Evolutionary conservation across 2,329 filamentous ascomycete species (phyloP).

Genomic region (Alternaria sp.): DNA sequence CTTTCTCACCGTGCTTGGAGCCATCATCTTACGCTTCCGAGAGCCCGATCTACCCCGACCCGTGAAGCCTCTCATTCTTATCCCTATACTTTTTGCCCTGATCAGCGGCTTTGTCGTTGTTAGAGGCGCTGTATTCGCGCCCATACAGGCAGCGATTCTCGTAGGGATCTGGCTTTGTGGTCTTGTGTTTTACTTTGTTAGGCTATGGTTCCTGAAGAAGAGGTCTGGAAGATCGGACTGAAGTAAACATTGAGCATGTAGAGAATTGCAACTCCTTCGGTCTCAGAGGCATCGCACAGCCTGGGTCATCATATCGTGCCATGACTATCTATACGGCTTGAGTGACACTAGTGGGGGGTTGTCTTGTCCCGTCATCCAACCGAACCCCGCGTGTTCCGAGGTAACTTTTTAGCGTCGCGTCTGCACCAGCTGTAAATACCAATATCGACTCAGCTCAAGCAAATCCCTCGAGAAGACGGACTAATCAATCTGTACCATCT

Average conservation of each 20-base stretch:
- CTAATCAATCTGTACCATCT: no score
- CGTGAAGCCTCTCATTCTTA: conserved; percentile 65
- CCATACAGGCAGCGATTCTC: conserved; percentile 42
- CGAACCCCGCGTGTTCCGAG: conserved; percentile 7
- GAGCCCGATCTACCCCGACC: conserved; percentile 65
- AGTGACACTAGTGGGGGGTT: neutral
- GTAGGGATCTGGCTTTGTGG: conserved; percentile 44
- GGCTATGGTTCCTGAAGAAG: conserved; percentile 18
- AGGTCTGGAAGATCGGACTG: neutral
- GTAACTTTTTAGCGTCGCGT: conserved; percentile 6
- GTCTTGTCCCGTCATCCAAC: neutral
- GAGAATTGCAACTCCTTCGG: neutral
- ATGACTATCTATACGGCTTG: neutral
- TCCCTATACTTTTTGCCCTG: conserved; percentile 64
- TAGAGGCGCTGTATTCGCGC: conserved; percentile 48
- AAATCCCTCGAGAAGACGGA: neutral
- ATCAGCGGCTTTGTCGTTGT: conserved; percentile 60
- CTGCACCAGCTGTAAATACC: neutral
- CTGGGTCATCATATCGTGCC: neutral
- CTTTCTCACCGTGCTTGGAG: conserved; percentile 69
- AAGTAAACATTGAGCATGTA: neutral
- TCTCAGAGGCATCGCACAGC: neutral
- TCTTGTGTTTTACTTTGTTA: conserved; percentile 25
- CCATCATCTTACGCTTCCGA: conserved; percentile 64
- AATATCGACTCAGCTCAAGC: neutral